Base-by-base conservation (phyloP, 768 basidiomycete species). In the Amanita polypyramis region DNA sequence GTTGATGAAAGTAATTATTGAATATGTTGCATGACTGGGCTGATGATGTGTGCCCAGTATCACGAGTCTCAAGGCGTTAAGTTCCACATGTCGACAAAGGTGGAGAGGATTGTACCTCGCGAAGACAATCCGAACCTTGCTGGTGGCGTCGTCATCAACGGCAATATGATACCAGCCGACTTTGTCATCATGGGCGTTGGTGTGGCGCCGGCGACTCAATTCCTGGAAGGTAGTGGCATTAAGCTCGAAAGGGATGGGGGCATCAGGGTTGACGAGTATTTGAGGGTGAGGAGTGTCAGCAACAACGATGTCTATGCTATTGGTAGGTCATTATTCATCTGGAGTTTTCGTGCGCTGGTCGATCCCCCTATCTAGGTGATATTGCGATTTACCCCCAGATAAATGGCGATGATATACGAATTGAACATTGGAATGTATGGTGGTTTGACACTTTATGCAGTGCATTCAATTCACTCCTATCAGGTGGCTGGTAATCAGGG, bases 381-480 rank as follows among this genome's bases (percentile, higher is more conserved):
- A 86, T 94, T 56, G 89, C 89, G 0, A 70, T 77, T 34, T 89
- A 87, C 62, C 85, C 86, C 8, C 79, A 85, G 49, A 62, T 65
- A 2, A 69, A 66, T 5, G 79, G 82, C 11, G 70, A 69, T 37
- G 61, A 65, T 36, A 68, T 68, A 21, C 67, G 90, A 42, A 81
- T 94, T 49, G 91, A 95, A 63, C 92, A 95, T 63, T 95, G 92
- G 90, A 91, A 91, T 65, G 89, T 84, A 46, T 35, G 77, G 52
- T 17, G 12, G 50, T 46, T 42, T 7, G n/a, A 45, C 15, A 1
- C 43, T 47, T 27, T 9, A 34, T 35, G n/a, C 15, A 9, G 23
- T 38, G 20, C 12, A 44, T 45, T 7, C 30, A 47, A 34, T 46
- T 40, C 40, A 19, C 50, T 39, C 2, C 14, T 40, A 29, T 42